Evolutionary conservation across 441 rosid genomes (phyloP), one percentile per base, ranked within the genome.

Genomic region (Aquilaria agallochum): DNA sequence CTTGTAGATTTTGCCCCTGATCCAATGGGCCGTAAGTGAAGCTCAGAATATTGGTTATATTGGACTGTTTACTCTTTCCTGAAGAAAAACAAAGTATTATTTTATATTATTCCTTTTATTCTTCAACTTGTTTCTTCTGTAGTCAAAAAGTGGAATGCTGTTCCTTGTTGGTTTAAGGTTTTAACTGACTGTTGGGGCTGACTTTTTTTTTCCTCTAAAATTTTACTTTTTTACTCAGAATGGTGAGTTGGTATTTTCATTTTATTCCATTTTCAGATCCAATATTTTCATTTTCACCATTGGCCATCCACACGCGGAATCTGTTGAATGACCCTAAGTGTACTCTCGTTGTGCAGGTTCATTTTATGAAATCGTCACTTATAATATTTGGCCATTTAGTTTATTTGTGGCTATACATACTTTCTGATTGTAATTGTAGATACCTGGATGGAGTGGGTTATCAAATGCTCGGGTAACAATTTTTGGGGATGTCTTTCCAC

Each of bases 401-500:
- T 8, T 36, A 36, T 3, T 36, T 36, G 5, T 36, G 5, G 42
- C 8, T 36, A 1, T 36, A 36, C 7, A 8, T 36, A 4, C 6
- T 73, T 60, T 60, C 53, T 72, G 68, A 75, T 71, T 67, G 57
- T 63, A 20, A 60, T 74, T 64, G 54, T 74, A 95, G 99, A 85
- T 95, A 59, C 98, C 97, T 10, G 98, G 98, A 59, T 89, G 98
- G 97, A 95, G 96, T 76, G 83, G 97, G 83, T 86, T 95, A 76
- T 95, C 98, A 30, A 95, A 95, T 74, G 99, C 99, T 34, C 86
- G 98, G 62, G 99, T 92, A 65, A 92, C 99, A 55, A 80, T 95
- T 42, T 95, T 95, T 76, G 99, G 99, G 12, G 98, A 95, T 72
- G 85, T 92, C 40, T 78, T 81, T 78, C 99, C 99, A 15, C 91